Percentiles rank a stretch among this genome's conserved stretches.
phyloP scores from a whole-genome alignment of 2,329 filamentous ascomycete genomes.

The Lasiodiplodia hormozganensis region DNA sequence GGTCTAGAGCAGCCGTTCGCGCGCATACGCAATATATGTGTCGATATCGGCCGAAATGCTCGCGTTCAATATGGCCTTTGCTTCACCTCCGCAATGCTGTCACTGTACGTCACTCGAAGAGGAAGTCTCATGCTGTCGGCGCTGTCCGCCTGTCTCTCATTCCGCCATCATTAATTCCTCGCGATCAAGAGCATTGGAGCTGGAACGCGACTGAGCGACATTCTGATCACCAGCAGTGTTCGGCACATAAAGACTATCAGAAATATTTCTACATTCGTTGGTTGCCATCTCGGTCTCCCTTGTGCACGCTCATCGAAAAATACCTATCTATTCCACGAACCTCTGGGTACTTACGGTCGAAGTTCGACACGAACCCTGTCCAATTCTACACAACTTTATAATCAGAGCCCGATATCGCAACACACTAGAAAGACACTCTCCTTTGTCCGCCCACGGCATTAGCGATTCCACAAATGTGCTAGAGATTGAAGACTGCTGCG shows the following conservation, averaged over 20 bases:
- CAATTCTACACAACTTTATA: not conserved
- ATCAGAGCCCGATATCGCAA: not conserved
- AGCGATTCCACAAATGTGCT: not conserved
- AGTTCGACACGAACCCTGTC: not conserved
- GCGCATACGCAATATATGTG: not conserved
- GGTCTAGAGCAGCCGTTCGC: constrained; percentile 12
- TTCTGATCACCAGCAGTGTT: not conserved
- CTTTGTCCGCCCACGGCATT: too few species aligned
- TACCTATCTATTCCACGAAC: not conserved
- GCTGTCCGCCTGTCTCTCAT: not conserved
- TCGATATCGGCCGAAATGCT: constrained; percentile 18
- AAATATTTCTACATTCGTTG: too few species aligned
- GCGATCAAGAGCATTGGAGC: not conserved
- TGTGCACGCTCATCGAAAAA: not conserved
- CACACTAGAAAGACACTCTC: too few species aligned
- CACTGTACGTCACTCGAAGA: not conserved
- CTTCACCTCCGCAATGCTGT: not conserved
- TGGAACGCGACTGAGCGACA: not conserved
- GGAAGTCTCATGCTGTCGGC: not conserved
- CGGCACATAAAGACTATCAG: not conserved
- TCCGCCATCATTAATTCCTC: not conserved
- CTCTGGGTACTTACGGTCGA: not conserved
- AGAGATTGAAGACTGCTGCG: not conserved
- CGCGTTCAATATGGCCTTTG: constrained; percentile 18
- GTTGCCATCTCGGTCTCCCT: not conserved